phyloP scores from a whole-genome alignment of 2,329 filamentous ascomycete genomes.

The Escovopsis sp. region DNA sequence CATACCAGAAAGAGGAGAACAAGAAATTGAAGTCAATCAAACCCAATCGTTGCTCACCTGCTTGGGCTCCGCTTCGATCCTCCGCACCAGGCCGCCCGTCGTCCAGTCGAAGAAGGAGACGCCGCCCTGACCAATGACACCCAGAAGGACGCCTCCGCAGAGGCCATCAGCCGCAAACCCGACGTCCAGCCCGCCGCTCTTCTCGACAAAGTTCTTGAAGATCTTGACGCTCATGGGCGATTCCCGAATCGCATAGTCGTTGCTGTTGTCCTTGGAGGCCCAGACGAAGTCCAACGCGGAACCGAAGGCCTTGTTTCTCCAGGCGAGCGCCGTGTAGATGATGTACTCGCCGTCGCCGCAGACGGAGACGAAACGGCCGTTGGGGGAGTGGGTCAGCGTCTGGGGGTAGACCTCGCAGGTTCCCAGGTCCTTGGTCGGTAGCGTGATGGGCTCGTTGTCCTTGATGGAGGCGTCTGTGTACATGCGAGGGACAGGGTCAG shows the following conservation, averaged over 20 bases:
- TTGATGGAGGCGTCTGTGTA: conserved; percentile 68
- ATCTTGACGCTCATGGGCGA: conserved; percentile 89
- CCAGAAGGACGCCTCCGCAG: conserved; percentile 74
- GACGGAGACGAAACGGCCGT: conserved; percentile 64
- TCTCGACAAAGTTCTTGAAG: conserved; percentile 95
- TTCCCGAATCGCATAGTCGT: conserved; percentile 94
- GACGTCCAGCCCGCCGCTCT: conserved; percentile 74
- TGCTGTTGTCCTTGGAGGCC: conserved; percentile 94
- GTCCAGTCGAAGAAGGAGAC: conserved; percentile 97
- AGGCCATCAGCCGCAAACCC: conserved; percentile 91
- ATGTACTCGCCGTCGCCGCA: conserved; percentile 98
- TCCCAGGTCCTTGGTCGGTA: conserved; percentile 87
- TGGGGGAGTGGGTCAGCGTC: conserved; percentile 87
- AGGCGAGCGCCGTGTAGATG: conserved; percentile 91
- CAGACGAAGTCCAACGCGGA: conserved; percentile 92
- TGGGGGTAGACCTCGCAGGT: conserved; percentile 96
- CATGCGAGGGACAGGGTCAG: conserved; percentile 17
- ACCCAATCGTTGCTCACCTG: conserved; percentile 15
- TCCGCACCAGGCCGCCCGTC: conserved; percentile 70
- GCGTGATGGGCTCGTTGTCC: conserved; percentile 71
- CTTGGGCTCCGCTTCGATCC: conserved; percentile 68
- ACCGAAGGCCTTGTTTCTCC: conserved; percentile 95
- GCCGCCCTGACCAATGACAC: conserved; percentile 87
- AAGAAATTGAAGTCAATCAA: conserved; percentile 3
- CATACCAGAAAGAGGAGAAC: neutral